Conservation (phyloP, 2,329 filamentous ascomycete species). For the Parastagonospora avenae region DNA sequence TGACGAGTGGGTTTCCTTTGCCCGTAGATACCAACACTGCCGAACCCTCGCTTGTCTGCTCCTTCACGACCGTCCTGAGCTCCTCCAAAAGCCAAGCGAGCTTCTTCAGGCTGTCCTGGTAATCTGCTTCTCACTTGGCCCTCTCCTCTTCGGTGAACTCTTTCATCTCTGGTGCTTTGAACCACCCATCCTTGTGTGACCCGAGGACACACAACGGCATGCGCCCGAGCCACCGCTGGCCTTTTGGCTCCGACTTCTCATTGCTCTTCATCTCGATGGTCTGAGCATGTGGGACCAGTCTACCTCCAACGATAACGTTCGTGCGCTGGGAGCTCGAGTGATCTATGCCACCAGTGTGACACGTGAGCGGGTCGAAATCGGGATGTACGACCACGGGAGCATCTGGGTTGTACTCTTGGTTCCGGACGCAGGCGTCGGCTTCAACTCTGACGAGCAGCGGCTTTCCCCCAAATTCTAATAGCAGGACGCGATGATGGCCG, state of each 20-base stretch:
- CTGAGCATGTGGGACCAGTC: constrained; percentile 1
- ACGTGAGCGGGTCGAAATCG: neutral
- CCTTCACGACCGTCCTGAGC: constrained; percentile 9
- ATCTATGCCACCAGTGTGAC: neutral
- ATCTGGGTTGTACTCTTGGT: neutral
- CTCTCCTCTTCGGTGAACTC: constrained; percentile 8
- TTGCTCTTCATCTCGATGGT: constrained; percentile 24
- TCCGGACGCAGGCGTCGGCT: constrained; percentile 21
- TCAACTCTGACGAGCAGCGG: constrained; percentile 24
- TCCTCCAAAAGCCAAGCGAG: constrained; percentile 19
- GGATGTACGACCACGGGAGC: neutral
- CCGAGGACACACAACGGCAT: constrained; percentile 23
- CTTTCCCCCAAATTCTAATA: constrained; percentile 21
- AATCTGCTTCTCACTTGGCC: constrained; percentile 16
- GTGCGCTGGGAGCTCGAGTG: neutral
- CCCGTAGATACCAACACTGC: constrained; percentile 17
- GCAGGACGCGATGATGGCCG: constrained; percentile 24
- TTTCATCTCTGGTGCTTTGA: neutral
- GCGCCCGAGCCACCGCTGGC: constrained; percentile 30
- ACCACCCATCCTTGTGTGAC: constrained; percentile 12
- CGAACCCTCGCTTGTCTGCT: constrained; percentile 3
- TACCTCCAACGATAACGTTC: constrained; percentile 9
- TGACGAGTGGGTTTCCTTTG: constrained; percentile 11
- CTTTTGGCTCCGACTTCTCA: constrained; percentile 5
- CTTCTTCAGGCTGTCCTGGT: constrained; percentile 21